Percentiles rank a stretch among this genome's conserved stretches.
Evolutionary conservation across 2,329 filamentous ascomycete genomes (phyloP).

Genomic region (Teratosphaeria zuluensis): DNA sequence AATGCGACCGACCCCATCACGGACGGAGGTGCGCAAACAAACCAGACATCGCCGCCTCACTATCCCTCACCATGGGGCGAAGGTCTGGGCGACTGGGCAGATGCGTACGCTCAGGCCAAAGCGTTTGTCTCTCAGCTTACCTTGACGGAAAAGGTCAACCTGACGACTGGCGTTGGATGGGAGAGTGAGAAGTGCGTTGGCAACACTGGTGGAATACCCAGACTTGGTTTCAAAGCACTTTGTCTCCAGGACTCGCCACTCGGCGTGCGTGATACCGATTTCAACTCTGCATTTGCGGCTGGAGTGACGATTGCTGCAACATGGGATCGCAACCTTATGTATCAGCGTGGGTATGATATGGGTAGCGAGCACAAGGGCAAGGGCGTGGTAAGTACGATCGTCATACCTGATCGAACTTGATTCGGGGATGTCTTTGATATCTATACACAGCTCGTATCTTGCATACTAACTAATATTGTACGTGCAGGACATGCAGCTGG

Average conservation of each 20-base stretch:
- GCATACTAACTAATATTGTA: not conserved
- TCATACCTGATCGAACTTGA: not conserved
- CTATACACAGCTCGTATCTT: too few relatives aligned
- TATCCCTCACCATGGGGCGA: conserved; percentile 87
- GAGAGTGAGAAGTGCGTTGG: conserved; percentile 66
- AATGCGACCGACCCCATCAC: conserved; percentile 18
- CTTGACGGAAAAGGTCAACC: conserved; percentile 80
- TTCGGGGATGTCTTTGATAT: too few relatives aligned
- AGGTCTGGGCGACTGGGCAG: conserved; percentile 62
- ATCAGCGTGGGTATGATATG: conserved; percentile 61
- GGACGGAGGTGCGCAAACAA: conserved; percentile 20
- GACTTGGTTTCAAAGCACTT: conserved; percentile 60
- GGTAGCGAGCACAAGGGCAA: conserved; percentile 65
- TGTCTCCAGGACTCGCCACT: conserved; percentile 82
- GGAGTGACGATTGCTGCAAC: conserved; percentile 75
- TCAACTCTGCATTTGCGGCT: conserved; percentile 69
- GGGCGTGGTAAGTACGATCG: conserved; percentile 39
- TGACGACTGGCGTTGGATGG: conserved; percentile 84
- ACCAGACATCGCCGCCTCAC: conserved; percentile 48
- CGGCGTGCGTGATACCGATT: conserved; percentile 69
- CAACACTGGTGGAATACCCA: conserved; percentile 58
- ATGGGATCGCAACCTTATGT: conserved; percentile 65
- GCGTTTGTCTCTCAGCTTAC: conserved; percentile 77
- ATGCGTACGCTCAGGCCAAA: conserved; percentile 65
- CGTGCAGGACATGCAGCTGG: conserved; percentile 54